These are phyloP conservation scores for Boletus insuetus DNA, from an alignment of 768 basidiomycete species.

Conservation along the genomic window DNA sequence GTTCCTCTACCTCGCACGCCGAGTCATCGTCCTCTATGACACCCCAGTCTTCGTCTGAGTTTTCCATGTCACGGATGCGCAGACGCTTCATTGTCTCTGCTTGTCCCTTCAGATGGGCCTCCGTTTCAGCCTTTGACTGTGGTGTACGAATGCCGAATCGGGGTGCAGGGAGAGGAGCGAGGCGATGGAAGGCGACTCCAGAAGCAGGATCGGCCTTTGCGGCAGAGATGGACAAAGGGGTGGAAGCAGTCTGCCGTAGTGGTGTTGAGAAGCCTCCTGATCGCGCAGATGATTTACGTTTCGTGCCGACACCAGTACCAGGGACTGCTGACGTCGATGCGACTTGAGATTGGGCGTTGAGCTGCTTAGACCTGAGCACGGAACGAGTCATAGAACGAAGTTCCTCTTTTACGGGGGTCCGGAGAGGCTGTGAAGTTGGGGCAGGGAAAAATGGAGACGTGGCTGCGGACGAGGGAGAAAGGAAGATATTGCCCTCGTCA, in stretches of 20 bases:
- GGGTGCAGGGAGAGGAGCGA: constrained; percentile 33
- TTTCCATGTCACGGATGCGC: constrained; percentile 54
- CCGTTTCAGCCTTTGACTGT: constrained; percentile 37
- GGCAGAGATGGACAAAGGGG: constrained; percentile 38
- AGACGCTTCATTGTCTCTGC: constrained; percentile 65
- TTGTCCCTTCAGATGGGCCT: constrained; percentile 45
- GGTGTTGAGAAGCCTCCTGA: constrained; percentile 54
- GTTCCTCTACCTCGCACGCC: constrained; percentile 48
- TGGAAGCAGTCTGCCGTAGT: constrained; percentile 44
- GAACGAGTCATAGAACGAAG: constrained; percentile 40
- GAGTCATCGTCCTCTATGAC: constrained; percentile 46
- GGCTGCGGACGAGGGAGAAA: constrained; percentile 43
- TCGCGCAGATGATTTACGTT: constrained; percentile 57
- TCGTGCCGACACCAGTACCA: constrained; percentile 50
- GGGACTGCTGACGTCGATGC: constrained; percentile 15
- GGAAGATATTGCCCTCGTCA: constrained; percentile 57
- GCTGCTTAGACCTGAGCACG: constrained; percentile 36
- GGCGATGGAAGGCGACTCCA: constrained; percentile 34
- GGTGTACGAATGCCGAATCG: constrained; percentile 31
- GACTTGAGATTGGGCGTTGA: constrained; percentile 21
- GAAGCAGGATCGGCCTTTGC: constrained; percentile 32
- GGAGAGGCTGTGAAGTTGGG: constrained; percentile 48
- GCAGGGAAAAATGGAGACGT: constrained; percentile 43
- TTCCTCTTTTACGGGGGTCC: constrained; percentile 59
- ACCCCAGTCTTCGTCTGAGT: constrained; percentile 45